A percentile compares a stretch with the other conserved stretches of the same genome.
Conservation (phyloP, 2,329 filamentous ascomycete genomes). For the Colletotrichum spaethianum region DNA sequence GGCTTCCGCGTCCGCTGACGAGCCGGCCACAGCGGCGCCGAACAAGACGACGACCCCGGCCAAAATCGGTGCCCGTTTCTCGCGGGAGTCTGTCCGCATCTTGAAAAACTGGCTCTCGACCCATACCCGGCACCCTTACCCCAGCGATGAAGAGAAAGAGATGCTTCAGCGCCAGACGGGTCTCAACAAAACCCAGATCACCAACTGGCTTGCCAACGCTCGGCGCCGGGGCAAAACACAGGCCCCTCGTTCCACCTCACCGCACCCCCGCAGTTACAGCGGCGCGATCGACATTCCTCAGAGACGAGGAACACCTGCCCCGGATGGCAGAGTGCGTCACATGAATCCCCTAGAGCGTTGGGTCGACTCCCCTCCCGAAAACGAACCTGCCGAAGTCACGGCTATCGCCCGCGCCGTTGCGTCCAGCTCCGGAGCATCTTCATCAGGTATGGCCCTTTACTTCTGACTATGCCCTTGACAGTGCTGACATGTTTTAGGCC, state of each 20-base stretch:
- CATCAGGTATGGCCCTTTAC: constrained; percentile 21
- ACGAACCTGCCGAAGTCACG: constrained; percentile 72
- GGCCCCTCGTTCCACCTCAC: constrained; percentile 77
- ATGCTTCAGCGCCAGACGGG: constrained; percentile 84
- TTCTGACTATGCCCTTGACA: neutral
- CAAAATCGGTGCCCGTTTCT: constrained; percentile 83
- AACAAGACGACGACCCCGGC: constrained; percentile 55
- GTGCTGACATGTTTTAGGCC: constrained; percentile 49
- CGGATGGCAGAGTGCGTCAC: constrained; percentile 53
- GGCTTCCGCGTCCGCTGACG: constrained; percentile 41
- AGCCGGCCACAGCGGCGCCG: constrained; percentile 42
- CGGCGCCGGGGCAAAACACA: constrained; percentile 85
- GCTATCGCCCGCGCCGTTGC: constrained; percentile 72
- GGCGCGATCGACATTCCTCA: constrained; percentile 82
- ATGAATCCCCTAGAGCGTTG: constrained; percentile 73
- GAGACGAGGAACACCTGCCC: constrained; percentile 67
- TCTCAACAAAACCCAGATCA: constrained; percentile 86
- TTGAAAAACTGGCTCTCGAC: constrained; percentile 88
- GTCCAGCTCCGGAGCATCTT: constrained; percentile 65
- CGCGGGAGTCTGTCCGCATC: constrained; percentile 82
- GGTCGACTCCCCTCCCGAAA: constrained; percentile 71
- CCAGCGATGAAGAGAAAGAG: constrained; percentile 89
- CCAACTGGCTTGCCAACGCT: constrained; percentile 94
- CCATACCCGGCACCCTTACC: constrained; percentile 88
- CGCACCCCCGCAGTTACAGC: constrained; percentile 73